Evolutionary conservation across 306 rosid species (phyloP).

Genomic region (Cicer chorassanicum): DNA sequence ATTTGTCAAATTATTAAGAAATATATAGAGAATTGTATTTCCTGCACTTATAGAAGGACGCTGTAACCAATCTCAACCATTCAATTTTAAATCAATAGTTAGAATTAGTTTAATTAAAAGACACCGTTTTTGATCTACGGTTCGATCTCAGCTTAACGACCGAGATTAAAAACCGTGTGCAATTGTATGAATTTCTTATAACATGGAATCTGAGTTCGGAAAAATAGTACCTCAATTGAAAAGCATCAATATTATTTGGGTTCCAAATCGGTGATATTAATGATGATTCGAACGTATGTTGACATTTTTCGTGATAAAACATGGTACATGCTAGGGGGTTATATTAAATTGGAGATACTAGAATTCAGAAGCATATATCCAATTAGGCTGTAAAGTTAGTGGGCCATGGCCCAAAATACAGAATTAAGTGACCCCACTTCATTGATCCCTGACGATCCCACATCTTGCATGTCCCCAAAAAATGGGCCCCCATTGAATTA

Average conservation of each 20-base stretch:
- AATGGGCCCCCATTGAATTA: conserved; percentile 47
- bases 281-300: conserved; percentile 44
- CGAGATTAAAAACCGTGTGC: too few species aligned
- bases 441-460: conserved; percentile 46
- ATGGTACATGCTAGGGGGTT: conserved; percentile 55
- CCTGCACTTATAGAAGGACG: too few species aligned
- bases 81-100: too few species aligned
- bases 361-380: conserved; percentile 53
- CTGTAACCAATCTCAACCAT: too few species aligned
- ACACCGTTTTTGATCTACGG: too few species aligned
- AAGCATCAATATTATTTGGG: conserved; percentile 30
- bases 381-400: conserved; percentile 51
- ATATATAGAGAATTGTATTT: too few species aligned
- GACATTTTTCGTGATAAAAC: conserved; percentile 48
- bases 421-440: conserved; percentile 44
- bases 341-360: conserved; percentile 42
- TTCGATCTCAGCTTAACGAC: too few species aligned
- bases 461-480: conserved; percentile 50
- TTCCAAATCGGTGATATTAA: conserved; percentile 43
- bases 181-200: too few species aligned
- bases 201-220: too few species aligned
- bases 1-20: too few species aligned
- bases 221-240: too few species aligned
- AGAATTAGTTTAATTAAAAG: too few species aligned
- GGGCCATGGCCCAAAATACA: conserved; percentile 59